Base-by-base conservation (phyloP, 257 asterid species). In the Plantago elongata region DNA sequence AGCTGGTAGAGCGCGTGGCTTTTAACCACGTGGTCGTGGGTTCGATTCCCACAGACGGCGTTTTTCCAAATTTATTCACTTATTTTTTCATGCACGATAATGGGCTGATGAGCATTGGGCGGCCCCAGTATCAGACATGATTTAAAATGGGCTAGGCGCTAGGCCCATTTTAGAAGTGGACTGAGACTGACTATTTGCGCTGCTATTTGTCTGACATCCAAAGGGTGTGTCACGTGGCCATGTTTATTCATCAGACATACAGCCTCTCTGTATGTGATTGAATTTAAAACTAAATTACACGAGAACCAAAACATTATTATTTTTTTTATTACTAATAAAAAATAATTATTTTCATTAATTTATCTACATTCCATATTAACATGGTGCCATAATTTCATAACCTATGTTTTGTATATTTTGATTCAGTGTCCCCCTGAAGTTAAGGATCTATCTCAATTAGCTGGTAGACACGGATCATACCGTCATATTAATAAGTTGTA, bases 1-100 rank as follows among this genome's bases (percentile, higher is more conserved):
- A 89, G 95, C 80, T 9, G 98, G 95, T 82, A 84, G 96, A 86
- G 96, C 94, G 98, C 92, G 92, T 91, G 95, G 95, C 92, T 88
- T 92, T 92, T 86, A 86, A 89, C 95, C 91, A 84, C 85, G 91
- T 86, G 88, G 95, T 83, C 95, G 87, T 86, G 94, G 95, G 97
- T 92, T 89, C 97, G 93, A 92, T 77, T 77, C 95, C 97, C 95
- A 83, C 93, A 81, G 91, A 85, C 64, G 64, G 64, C 64, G 64
- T 37, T 57, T 57, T 54, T 2, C 27, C 27, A 22, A 22, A 22
- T 22, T 2, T 22, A 1, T 2, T 22, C 27, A 22, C 13, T 5
- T 1, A 13, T 50, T 50, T 50, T 54, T 10, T 22, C 13, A 9
- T 51, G 37, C n/a, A 9, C 12, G 9, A 1, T 11, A 17, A 17